Evolutionary conservation across 2,329 filamentous ascomycete genomes (phyloP).

Genomic region (Penicillium sp.): DNA sequence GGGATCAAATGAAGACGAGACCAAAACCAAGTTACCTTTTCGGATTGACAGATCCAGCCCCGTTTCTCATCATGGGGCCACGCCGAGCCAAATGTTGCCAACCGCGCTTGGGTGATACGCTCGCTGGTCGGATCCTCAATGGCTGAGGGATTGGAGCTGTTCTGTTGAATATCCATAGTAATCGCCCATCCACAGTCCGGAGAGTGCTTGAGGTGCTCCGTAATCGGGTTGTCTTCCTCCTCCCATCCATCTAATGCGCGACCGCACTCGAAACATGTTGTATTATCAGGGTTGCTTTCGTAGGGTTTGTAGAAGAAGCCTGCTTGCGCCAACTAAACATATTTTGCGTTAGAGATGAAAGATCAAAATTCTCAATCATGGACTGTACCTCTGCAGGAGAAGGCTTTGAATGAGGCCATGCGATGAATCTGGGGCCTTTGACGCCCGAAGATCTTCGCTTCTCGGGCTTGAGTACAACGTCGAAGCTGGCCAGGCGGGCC

Average conservation of each 20-base stretch:
- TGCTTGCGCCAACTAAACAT: constrained; percentile 73
- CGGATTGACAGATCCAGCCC: constrained; percentile 84
- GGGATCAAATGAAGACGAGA: constrained; percentile 5
- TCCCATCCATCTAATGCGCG: constrained; percentile 92
- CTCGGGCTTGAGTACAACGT: constrained; percentile 58
- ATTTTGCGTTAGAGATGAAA: neutral
- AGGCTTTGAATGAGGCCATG: constrained; percentile 78
- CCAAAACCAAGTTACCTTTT: constrained; percentile 61
- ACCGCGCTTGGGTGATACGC: constrained; percentile 72
- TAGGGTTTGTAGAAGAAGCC: constrained; percentile 88
- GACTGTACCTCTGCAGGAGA: constrained; percentile 61
- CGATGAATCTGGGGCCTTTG: constrained; percentile 55
- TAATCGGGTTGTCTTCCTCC: constrained; percentile 74
- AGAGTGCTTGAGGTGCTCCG: constrained; percentile 83
- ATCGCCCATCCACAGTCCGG: constrained; percentile 85
- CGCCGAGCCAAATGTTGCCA: constrained; percentile 74
- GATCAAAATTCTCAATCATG: neutral
- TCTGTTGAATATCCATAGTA: constrained; percentile 59
- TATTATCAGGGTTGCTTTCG: constrained; percentile 77
- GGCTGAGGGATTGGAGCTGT: constrained; percentile 44
- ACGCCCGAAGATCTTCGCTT: constrained; percentile 71
- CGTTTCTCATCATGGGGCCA: constrained; percentile 91
- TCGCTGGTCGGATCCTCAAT: constrained; percentile 73
- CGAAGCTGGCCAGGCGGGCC: constrained; percentile 79
- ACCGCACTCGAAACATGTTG: constrained; percentile 82